These are phyloP conservation scores for Rhizoclosmatium globosum DNA, from an alignment of 192 early-diverging fungal genomes.

Conservation along the genomic window DNA sequence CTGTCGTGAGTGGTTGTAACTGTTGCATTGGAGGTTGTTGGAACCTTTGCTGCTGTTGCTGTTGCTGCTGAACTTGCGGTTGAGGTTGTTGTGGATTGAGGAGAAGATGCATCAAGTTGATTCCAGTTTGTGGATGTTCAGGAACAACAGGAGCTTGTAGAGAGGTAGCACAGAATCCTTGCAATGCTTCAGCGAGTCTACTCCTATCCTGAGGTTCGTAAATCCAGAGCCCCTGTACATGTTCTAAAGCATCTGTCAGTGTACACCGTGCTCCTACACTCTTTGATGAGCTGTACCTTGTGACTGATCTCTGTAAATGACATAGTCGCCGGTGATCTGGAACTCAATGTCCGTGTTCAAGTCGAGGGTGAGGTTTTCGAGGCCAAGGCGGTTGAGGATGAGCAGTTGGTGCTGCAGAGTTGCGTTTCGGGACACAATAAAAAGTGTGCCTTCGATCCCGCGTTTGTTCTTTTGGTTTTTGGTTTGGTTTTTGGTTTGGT, in stretches of 20 bases:
- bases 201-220: slow-evolving; percentile 76
- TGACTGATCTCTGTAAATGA: slow-evolving; percentile 80
- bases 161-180: slow-evolving; percentile 33
- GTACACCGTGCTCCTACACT: not conserved
- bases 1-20: slow-evolving; percentile 5
- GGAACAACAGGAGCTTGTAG: slow-evolving; percentile 8
- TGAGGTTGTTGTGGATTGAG: not conserved
- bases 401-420: slow-evolving; percentile 66
- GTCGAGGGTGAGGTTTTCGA: slow-evolving; percentile 80
- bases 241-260: slow-evolving; percentile 45
- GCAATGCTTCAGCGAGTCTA: slow-evolving; percentile 55
- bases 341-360: slow-evolving; percentile 78
- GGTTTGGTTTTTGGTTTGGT: slow-evolving; percentile 2
- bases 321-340: slow-evolving; percentile 82
- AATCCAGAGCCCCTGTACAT: slow-evolving; percentile 80
- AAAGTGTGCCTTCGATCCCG: slow-evolving; percentile 91
- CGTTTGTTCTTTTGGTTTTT: slow-evolving; percentile 74
- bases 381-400: slow-evolving; percentile 86
- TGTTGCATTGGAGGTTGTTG: slow-evolving; percentile 6
- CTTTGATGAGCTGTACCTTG: slow-evolving; percentile 49
- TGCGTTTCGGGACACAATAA: slow-evolving; percentile 75
- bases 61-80: slow-evolving; percentile 7
- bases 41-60: slow-evolving; percentile 25
- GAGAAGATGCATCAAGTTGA: slow-evolving; percentile 13
- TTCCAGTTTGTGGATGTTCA: slow-evolving; percentile 11